A percentile compares a stretch with the other conserved stretches of the same genome.
phyloP scores from a whole-genome alignment of 2,329 filamentous ascomycete genomes.

The Juglanconis oblonga region DNA sequence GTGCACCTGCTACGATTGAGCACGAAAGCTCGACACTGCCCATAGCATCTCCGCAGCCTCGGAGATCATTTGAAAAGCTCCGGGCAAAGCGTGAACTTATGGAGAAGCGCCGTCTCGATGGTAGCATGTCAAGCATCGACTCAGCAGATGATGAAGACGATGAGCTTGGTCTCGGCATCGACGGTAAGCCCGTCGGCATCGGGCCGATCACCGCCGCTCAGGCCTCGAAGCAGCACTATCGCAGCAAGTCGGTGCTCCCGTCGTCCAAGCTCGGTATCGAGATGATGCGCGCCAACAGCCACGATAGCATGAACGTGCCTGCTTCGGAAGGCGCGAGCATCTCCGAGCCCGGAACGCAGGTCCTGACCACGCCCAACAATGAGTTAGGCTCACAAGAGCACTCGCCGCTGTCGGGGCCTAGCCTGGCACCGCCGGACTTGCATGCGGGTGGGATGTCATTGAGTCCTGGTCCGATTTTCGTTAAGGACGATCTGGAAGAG shows the following conservation, averaged over 20 bases:
- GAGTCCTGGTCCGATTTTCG: constrained; percentile 8
- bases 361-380: constrained; percentile 44
- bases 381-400: constrained; percentile 33
- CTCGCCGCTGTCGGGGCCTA: constrained; percentile 7
- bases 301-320: constrained; percentile 67
- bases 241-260: constrained; percentile 58
- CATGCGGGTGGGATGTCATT: constrained; percentile 5
- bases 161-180: constrained; percentile 61
- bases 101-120: constrained; percentile 70
- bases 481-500: constrained; percentile 16
- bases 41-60: constrained; percentile 45
- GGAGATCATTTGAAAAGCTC: constrained; percentile 70
- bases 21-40: constrained; percentile 36
- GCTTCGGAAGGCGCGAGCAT: constrained; percentile 44
- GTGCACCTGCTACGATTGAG: constrained; percentile 62
- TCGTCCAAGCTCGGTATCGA: constrained; percentile 91
- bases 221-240: constrained; percentile 40
- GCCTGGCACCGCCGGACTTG: constrained; percentile 16
- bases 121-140: constrained; percentile 56
- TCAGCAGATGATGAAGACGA: constrained; percentile 96
- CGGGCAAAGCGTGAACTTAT: constrained; percentile 71
- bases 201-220: constrained; percentile 12
- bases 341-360: constrained; percentile 50
- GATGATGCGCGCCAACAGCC: constrained; percentile 96
- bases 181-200: constrained; percentile 31